phyloP scores from a whole-genome alignment of 2,329 filamentous ascomycete genomes.

The Sporothrix curviconia region DNA sequence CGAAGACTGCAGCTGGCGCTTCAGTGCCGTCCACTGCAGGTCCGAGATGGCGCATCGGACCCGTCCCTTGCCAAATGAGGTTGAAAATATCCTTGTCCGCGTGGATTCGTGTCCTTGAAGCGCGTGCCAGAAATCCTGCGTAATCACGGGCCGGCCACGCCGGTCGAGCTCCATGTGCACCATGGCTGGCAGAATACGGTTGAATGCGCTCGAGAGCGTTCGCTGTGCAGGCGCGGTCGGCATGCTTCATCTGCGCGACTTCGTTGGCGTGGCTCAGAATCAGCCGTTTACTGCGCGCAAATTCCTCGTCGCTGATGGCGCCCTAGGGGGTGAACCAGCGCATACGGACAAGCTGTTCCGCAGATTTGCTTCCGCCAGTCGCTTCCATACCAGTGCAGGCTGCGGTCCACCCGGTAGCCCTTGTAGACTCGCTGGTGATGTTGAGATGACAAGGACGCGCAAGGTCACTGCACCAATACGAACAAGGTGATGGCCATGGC shows the following conservation, averaged over 20 bases:
- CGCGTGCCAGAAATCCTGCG: slow-evolving; percentile 60
- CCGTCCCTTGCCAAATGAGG: slow-evolving; percentile 35
- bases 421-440: slow-evolving; percentile 18
- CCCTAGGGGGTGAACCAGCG: slow-evolving; percentile 19
- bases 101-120: slow-evolving; percentile 49
- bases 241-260: slow-evolving; percentile 26
- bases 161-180: slow-evolving; percentile 49
- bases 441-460: slow-evolving; percentile 18
- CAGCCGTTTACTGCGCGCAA: slow-evolving; percentile 22
- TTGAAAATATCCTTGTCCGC: slow-evolving; percentile 42
- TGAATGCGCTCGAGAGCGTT: slow-evolving; percentile 37
- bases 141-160: slow-evolving; percentile 47
- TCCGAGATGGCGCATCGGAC: slow-evolving; percentile 38
- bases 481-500: slow-evolving; percentile 16
- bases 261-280: slow-evolving; percentile 20
- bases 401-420: slow-evolving; percentile 20
- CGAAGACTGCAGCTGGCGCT: slow-evolving; percentile 32
- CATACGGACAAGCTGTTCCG: slow-evolving; percentile 21
- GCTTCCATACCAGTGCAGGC: slow-evolving; percentile 21
- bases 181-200: slow-evolving; percentile 47
- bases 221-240: slow-evolving; percentile 31
- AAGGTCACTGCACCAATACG: slow-evolving; percentile 13
- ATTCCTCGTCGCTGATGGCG: slow-evolving; percentile 22
- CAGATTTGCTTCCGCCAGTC: slow-evolving; percentile 22
- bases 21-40: slow-evolving; percentile 41